These are phyloP conservation scores for Chlorokybus atmophyticus DNA, from an alignment of 139 green algal species.

Conservation along the genomic window DNA sequence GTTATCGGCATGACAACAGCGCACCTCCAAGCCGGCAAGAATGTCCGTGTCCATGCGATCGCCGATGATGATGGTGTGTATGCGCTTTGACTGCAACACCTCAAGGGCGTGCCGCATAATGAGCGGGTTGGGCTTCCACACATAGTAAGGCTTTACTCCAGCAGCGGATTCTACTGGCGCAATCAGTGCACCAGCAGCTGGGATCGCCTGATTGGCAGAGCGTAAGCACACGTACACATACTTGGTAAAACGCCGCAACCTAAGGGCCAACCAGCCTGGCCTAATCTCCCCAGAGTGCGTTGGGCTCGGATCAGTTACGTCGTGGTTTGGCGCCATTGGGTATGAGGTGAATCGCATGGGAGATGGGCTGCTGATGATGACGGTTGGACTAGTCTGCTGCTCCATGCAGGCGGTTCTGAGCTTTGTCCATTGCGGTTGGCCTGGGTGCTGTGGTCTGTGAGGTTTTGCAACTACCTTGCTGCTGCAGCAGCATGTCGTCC, in stretches of 20 bases:
- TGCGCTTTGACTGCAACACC: neutral
- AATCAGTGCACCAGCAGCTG: neutral
- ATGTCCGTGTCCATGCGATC: constrained; percentile 8
- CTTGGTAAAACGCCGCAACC: neutral
- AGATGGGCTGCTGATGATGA: too few species aligned
- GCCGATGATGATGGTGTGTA: constrained; percentile 5
- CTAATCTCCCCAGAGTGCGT: neutral
- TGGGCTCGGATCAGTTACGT: constrained; percentile 3
- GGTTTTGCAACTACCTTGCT: too few species aligned
- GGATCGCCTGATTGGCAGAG: neutral
- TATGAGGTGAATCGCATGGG: constrained; percentile 3
- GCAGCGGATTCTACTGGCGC: neutral
- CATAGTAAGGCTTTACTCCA: neutral
- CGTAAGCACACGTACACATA: neutral
- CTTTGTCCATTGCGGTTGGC: too few species aligned
- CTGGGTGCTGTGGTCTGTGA: too few species aligned
- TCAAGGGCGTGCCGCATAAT: constrained; percentile 3
- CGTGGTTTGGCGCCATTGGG: constrained; percentile 5
- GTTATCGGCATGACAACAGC: too few species aligned
- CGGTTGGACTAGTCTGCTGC: too few species aligned
- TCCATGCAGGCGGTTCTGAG: too few species aligned
- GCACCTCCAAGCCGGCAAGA: neutral
- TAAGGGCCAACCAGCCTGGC: neutral
- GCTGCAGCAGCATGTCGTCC: too few species aligned
- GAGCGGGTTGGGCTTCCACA: neutral